phyloP scores from a whole-genome alignment of 306 rosid genomes.

The Quercus bicolor region DNA sequence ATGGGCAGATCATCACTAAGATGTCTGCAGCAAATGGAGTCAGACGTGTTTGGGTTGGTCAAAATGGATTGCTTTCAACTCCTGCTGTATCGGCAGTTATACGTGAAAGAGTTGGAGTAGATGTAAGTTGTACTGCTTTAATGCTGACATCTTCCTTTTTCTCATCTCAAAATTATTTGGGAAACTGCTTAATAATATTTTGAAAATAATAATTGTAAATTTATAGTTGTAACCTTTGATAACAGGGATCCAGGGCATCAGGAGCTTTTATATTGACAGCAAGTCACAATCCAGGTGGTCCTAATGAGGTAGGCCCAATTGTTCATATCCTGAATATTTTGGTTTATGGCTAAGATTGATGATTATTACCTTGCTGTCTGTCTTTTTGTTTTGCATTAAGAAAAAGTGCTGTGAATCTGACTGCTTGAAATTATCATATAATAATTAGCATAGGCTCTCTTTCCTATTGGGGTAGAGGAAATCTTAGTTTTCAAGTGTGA shows the following conservation, averaged over 20 bases:
- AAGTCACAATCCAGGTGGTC: constrained; percentile 99
- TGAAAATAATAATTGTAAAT: not conserved
- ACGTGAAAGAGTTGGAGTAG: constrained; percentile 87
- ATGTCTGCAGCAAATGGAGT: constrained; percentile 96
- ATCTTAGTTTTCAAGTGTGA: not conserved
- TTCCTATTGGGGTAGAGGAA: not conserved
- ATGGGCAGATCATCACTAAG: constrained; percentile 75
- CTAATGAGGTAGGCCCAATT: constrained; percentile 57
- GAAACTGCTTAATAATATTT: not conserved
- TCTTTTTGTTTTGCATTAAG: not conserved
- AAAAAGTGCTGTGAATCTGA: not conserved
- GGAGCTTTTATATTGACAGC: constrained; percentile 99
- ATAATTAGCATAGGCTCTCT: not conserved
- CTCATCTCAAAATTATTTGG: not conserved
- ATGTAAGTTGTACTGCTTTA: constrained; percentile 51
- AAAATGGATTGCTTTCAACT: constrained; percentile 94
- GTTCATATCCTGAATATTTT: not conserved
- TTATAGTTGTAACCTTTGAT: constrained; percentile 17
- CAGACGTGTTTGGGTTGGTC: constrained; percentile 90
- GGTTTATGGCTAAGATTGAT: not conserved
- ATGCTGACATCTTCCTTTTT: not conserved
- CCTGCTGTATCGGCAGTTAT: constrained; percentile 98
- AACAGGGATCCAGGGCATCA: constrained; percentile 85
- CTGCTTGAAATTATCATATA: not conserved
- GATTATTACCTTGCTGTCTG: not conserved